Conservation (phyloP, 2,329 filamentous ascomycete genomes). For the Daldinia sp. region DNA sequence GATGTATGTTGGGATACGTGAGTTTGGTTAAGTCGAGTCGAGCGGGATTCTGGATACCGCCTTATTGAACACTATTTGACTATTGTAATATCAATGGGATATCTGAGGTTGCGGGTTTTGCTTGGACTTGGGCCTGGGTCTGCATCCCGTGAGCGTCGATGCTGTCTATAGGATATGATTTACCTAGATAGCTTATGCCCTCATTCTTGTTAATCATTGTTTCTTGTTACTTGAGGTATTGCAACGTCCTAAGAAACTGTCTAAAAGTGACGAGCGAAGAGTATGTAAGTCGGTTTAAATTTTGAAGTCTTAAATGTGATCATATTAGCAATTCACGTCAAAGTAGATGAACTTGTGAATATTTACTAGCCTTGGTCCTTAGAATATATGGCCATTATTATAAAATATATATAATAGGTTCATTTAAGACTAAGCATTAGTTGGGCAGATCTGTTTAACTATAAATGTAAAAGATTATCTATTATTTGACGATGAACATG, state of each 20-base stretch:
- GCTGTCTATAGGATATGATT: not conserved
- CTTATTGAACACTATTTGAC: not conserved
- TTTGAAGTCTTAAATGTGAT: too few species aligned
- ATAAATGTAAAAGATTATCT: not conserved
- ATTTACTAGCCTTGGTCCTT: too few species aligned
- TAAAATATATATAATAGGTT: too few species aligned
- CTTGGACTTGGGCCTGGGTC: not conserved
- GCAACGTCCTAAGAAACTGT: not conserved
- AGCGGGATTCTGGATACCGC: not conserved
- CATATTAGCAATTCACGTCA: too few species aligned
- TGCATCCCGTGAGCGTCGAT: not conserved
- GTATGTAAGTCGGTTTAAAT: not conserved
- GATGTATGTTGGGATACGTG: not conserved
- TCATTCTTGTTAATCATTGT: not conserved
- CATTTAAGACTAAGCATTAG: not conserved
- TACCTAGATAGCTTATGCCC: conserved; percentile 9
- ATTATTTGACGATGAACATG: not conserved
- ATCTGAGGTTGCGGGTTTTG: conserved; percentile 3
- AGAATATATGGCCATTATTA: too few species aligned
- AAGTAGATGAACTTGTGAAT: too few species aligned
- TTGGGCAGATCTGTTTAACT: not conserved
- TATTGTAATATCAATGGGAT: conserved; percentile 1
- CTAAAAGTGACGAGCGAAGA: not conserved
- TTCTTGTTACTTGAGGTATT: not conserved
- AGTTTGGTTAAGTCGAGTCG: not conserved